Evolutionary conservation across 2,329 filamentous ascomycete genomes (phyloP).

Genomic region (Geosmithia morbida): DNA sequence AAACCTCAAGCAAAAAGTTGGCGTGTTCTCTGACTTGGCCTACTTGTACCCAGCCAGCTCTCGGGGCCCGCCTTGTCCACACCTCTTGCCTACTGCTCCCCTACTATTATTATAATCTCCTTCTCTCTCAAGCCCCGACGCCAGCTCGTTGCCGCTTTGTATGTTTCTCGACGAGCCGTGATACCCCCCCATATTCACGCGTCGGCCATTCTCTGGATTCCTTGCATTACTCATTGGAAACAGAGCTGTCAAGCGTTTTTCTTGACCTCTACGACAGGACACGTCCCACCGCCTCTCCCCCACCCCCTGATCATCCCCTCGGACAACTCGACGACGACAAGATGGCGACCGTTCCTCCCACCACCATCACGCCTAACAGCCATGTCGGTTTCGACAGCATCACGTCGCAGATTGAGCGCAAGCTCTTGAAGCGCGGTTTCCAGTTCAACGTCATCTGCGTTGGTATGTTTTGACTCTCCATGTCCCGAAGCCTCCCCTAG

Average conservation of each 20-base stretch:
- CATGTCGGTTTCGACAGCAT: slow-evolving; percentile 99
- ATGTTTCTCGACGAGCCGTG: no score
- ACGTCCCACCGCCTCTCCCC: neutral
- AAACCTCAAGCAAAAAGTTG: slow-evolving; percentile 26
- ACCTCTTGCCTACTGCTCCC: neutral
- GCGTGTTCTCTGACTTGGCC: slow-evolving; percentile 11
- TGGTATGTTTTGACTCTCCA: slow-evolving; percentile 47
- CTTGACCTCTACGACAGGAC: neutral
- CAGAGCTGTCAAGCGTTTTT: neutral
- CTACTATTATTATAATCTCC: neutral
- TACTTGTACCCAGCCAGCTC: neutral
- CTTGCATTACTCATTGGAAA: neutral
- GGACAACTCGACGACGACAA: slow-evolving; percentile 12
- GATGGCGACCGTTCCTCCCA: slow-evolving; percentile 50
- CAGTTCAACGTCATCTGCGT: slow-evolving; percentile 99
- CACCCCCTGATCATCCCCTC: slow-evolving; percentile 4
- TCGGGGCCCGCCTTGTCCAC: neutral
- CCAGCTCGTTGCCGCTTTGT: slow-evolving; percentile 1
- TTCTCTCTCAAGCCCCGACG: slow-evolving; percentile 1
- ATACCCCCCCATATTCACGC: neutral
- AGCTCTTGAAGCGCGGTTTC: slow-evolving; percentile 98
- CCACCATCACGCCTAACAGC: slow-evolving; percentile 77
- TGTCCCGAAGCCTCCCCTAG: neutral
- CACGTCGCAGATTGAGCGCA: slow-evolving; percentile 98
- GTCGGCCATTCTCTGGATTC: neutral